These are phyloP conservation scores for Taxillus chinensis DNA, from an alignment of 164 flowering plant genomes.

Conservation along the genomic window DNA sequence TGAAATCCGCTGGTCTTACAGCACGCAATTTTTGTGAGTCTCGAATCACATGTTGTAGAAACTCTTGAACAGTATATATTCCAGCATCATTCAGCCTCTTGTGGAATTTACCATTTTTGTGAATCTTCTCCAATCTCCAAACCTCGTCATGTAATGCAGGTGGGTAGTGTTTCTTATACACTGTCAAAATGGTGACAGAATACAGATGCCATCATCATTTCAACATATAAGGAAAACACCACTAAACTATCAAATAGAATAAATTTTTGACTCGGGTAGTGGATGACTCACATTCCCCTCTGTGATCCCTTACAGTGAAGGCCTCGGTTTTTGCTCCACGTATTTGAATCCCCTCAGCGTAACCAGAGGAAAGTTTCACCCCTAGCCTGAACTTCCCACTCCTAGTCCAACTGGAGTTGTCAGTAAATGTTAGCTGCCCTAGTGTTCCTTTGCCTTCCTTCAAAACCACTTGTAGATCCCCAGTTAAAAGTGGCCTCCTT, in stretches of 20 bases:
- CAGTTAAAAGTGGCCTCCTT: slow-evolving; percentile 83
- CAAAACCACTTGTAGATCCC: slow-evolving; percentile 68
- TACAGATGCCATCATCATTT: background rate
- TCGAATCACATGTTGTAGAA: slow-evolving; percentile 64
- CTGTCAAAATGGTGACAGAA: slow-evolving; percentile 22
- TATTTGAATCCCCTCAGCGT: slow-evolving; percentile 58
- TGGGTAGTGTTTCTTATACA: slow-evolving; percentile 94
- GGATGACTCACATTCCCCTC: slow-evolving; percentile 78
- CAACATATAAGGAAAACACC: background rate
- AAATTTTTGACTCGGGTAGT: background rate
- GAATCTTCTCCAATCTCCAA: slow-evolving; percentile 95
- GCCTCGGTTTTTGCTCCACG: slow-evolving; percentile 97
- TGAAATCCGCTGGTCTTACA: slow-evolving; percentile 34
- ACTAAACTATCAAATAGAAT: background rate
- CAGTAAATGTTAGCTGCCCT: slow-evolving; percentile 88
- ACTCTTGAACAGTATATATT: slow-evolving; percentile 69
- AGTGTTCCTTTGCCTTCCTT: slow-evolving; percentile 92
- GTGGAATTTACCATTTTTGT: slow-evolving; percentile 91
- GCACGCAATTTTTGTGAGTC: slow-evolving; percentile 61
- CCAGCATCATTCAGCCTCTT: slow-evolving; percentile 74
- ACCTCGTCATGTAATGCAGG: slow-evolving; percentile 82
- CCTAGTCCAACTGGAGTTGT: slow-evolving; percentile 97
- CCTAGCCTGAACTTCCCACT: slow-evolving; percentile 94
- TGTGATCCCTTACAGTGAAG: slow-evolving; percentile 90
- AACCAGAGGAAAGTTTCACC: slow-evolving; percentile 67